Conservation (phyloP, 768 basidiomycete genomes). For the Daedaleopsis sinensis region DNA sequence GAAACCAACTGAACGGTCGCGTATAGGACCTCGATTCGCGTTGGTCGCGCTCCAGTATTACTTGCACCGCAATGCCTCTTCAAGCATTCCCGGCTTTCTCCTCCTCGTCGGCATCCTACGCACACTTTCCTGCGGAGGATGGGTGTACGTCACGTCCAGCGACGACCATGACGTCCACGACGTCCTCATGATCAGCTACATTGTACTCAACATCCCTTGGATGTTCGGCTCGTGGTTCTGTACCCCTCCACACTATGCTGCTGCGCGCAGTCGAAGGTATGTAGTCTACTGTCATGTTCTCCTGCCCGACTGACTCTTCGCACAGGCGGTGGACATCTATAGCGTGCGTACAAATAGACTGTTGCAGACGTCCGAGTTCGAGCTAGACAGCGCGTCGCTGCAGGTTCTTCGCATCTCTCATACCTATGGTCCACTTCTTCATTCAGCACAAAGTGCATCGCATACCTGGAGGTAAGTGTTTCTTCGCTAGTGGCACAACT, state of each 20-base stretch:
- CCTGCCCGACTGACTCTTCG: background rate
- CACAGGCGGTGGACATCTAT: slow-evolving; percentile 55
- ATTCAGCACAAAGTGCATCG: slow-evolving; percentile 81
- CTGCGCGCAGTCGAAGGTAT: slow-evolving; percentile 58
- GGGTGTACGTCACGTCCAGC: slow-evolving; percentile 87
- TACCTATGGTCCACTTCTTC: slow-evolving; percentile 83
- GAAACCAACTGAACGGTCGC: background rate
- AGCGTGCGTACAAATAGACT: slow-evolving; percentile 39
- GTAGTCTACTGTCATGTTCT: slow-evolving; percentile 11
- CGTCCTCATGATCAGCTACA: slow-evolving; percentile 85
- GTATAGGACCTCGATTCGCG: slow-evolving; percentile 73
- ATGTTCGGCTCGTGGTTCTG: slow-evolving; percentile 73
- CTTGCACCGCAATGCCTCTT: slow-evolving; percentile 47
- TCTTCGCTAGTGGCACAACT: too few relatives aligned
- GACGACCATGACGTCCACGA: slow-evolving; percentile 88
- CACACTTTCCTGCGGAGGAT: slow-evolving; percentile 85
- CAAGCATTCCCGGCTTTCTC: slow-evolving; percentile 51
- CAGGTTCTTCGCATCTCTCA: slow-evolving; percentile 72
- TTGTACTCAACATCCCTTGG: slow-evolving; percentile 86
- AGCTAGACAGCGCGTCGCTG: slow-evolving; percentile 7
- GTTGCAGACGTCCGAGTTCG: background rate
- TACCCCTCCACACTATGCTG: slow-evolving; percentile 46
- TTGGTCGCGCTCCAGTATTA: slow-evolving; percentile 67
- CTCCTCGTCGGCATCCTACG: slow-evolving; percentile 67
- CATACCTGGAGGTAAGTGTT: slow-evolving; percentile 68